phyloP scores from a whole-genome alignment of 768 basidiomycete genomes.

The Termitomyces sp. region DNA sequence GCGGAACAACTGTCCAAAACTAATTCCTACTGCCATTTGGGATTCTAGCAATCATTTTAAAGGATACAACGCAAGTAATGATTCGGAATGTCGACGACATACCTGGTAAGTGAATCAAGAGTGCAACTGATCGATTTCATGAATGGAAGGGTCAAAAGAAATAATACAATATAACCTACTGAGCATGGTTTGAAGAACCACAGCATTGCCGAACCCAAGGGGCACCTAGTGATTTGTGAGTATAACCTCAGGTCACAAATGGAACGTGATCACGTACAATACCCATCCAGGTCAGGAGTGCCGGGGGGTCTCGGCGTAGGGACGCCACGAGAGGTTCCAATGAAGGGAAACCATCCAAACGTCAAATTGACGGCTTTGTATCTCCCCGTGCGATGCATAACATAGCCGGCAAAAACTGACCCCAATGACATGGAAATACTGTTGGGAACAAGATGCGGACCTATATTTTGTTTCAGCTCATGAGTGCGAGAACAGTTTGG shows the following conservation, averaged over 20 bases:
- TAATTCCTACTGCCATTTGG: conserved; percentile 64
- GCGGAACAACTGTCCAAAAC: conserved; percentile 64
- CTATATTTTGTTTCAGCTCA: conserved; percentile 22
- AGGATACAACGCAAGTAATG: not conserved
- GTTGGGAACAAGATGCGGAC: conserved; percentile 60
- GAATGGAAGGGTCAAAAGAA: conserved; percentile 14
- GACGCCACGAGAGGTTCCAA: conserved; percentile 46
- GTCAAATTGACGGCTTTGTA: conserved; percentile 59
- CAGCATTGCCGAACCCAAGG: conserved; percentile 71
- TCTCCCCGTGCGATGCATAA: conserved; percentile 62
- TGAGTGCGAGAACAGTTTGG: not conserved
- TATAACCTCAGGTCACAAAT: not conserved
- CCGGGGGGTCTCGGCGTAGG: conserved; percentile 47
- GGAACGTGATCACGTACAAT: conserved; percentile 40
- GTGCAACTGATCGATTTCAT: conserved; percentile 48
- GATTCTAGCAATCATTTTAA: conserved; percentile 34
- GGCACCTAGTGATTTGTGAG: conserved; percentile 43
- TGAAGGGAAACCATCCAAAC: conserved; percentile 62
- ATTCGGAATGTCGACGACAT: conserved; percentile 13
- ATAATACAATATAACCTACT: conserved; percentile 35
- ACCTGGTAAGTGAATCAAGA: conserved; percentile 64
- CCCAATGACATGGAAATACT: conserved; percentile 58
- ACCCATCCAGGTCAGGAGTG: conserved; percentile 53
- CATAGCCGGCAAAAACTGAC: conserved; percentile 68
- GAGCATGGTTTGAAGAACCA: conserved; percentile 66